Evolutionary conservation across 2,329 filamentous ascomycete species (phyloP).

Genomic region (Cladosporium halotolerans): DNA sequence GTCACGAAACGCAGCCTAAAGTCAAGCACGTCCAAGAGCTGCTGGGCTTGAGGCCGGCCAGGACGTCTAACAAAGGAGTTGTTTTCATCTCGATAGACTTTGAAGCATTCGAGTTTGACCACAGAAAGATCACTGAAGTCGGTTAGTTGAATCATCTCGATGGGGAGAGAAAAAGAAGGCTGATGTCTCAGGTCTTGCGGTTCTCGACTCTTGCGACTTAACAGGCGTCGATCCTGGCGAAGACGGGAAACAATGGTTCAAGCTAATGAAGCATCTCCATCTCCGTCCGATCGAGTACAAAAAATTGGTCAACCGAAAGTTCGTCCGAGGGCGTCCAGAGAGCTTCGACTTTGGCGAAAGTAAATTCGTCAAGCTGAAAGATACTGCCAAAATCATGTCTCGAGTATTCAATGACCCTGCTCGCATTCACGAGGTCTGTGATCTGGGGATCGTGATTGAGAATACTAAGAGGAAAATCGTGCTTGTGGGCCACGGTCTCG

Average conservation of each 20-base stretch:
- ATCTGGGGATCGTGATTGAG: not conserved
- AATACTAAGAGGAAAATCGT: slow-evolving; percentile 49
- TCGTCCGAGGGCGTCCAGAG: slow-evolving; percentile 66
- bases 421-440: slow-evolving; percentile 27
- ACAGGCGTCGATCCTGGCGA: slow-evolving; percentile 52
- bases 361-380: slow-evolving; percentile 45
- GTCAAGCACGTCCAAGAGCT: not conserved
- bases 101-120: slow-evolving; percentile 68
- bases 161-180: not conserved
- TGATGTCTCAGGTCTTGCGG: not conserved
- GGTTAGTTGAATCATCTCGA: slow-evolving; percentile 55
- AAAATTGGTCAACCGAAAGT: slow-evolving; percentile 60
- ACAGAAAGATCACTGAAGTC: slow-evolving; percentile 70
- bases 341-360: slow-evolving; percentile 65
- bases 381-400: slow-evolving; percentile 43
- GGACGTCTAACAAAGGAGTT: slow-evolving; percentile 33
- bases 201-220: slow-evolving; percentile 64
- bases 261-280: slow-evolving; percentile 63
- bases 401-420: slow-evolving; percentile 52
- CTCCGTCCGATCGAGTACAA: slow-evolving; percentile 65
- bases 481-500: slow-evolving; percentile 71
- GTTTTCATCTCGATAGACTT: slow-evolving; percentile 76
- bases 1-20: not conserved
- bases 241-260: slow-evolving; percentile 60
- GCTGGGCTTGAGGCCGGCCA: not conserved